phyloP scores from a whole-genome alignment of 371 early-diverging fungal species.

The Mortierella sp. region DNA sequence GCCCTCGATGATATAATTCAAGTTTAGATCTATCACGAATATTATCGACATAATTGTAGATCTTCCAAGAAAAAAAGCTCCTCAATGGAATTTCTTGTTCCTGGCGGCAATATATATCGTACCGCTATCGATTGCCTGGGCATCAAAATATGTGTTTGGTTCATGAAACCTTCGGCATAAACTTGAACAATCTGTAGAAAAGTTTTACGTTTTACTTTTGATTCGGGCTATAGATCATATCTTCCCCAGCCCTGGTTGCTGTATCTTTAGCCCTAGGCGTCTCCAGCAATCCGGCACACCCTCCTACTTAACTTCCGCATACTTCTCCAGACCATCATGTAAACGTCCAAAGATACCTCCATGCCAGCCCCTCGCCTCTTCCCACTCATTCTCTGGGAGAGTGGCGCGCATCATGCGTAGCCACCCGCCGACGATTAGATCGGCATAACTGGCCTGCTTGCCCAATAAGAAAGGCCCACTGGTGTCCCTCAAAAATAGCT shows the following conservation, averaged over 20 bases:
- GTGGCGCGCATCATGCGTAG: constrained; percentile 30
- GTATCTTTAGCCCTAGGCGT: constrained; percentile 8
- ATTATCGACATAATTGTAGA: too few species aligned
- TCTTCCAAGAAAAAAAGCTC: too few species aligned
- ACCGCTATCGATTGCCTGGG: too few species aligned
- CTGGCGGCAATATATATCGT: too few species aligned
- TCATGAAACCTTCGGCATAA: too few species aligned
- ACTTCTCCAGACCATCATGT: constrained; percentile 42
- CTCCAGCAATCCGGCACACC: constrained; percentile 21
- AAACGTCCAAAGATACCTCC: constrained; percentile 46
- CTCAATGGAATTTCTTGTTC: too few species aligned
- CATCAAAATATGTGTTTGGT: too few species aligned
- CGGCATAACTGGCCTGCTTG: constrained; percentile 39
- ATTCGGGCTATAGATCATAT: constrained; percentile 7
- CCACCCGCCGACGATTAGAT: constrained; percentile 49
- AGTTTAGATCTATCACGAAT: too few species aligned
- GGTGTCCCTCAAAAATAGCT: constrained; percentile 42
- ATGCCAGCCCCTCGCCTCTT: constrained; percentile 42
- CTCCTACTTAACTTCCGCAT: constrained; percentile 48
- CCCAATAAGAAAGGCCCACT: constrained; percentile 45
- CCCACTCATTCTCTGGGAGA: constrained; percentile 42
- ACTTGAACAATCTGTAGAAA: background rate
- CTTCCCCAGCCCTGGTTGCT: constrained; percentile 7
- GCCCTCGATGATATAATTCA: too few species aligned
- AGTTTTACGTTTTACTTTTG: constrained; percentile 12